Conservation (phyloP, 2,329 filamentous ascomycete genomes). For the Sporothrix luriei region DNA sequence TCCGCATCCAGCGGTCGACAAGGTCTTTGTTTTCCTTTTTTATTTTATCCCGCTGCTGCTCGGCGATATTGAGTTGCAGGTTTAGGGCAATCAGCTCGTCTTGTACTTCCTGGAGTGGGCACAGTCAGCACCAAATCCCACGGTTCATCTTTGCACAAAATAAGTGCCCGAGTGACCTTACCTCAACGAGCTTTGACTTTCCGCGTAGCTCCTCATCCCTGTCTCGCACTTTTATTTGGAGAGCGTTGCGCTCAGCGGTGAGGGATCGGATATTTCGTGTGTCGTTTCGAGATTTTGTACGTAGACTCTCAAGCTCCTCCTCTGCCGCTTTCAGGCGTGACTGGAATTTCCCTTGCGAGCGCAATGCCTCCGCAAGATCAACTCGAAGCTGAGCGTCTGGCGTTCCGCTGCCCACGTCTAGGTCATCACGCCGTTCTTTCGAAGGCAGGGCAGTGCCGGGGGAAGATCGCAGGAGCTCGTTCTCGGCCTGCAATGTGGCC, state of each 20-base stretch:
- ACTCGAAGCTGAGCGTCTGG: slow-evolving; percentile 58
- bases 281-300: slow-evolving; percentile 62
- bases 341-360: slow-evolving; percentile 70
- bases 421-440: slow-evolving; percentile 21
- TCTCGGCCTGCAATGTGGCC: slow-evolving; percentile 63
- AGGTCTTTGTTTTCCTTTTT: slow-evolving; percentile 84
- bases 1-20: slow-evolving; percentile 86
- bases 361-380: slow-evolving; percentile 76
- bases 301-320: slow-evolving; percentile 63
- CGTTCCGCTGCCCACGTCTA: slow-evolving; percentile 40
- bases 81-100: slow-evolving; percentile 89
- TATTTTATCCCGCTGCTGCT: slow-evolving; percentile 72
- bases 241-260: slow-evolving; percentile 61
- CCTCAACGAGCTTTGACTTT: slow-evolving; percentile 81
- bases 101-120: slow-evolving; percentile 67
- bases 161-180: slow-evolving; percentile 39
- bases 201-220: slow-evolving; percentile 81
- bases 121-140: slow-evolving; percentile 7
- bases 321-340: slow-evolving; percentile 63
- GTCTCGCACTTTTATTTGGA: slow-evolving; percentile 72
- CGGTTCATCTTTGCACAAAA: background rate
- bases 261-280: slow-evolving; percentile 63
- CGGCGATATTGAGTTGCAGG: slow-evolving; percentile 83
- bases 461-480: slow-evolving; percentile 38
- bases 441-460: slow-evolving; percentile 11